Percentiles rank a stretch among this genome's conserved stretches.
phyloP scores from a whole-genome alignment of 2,329 filamentous ascomycete genomes.

The Conoideocrella luteorostrata region DNA sequence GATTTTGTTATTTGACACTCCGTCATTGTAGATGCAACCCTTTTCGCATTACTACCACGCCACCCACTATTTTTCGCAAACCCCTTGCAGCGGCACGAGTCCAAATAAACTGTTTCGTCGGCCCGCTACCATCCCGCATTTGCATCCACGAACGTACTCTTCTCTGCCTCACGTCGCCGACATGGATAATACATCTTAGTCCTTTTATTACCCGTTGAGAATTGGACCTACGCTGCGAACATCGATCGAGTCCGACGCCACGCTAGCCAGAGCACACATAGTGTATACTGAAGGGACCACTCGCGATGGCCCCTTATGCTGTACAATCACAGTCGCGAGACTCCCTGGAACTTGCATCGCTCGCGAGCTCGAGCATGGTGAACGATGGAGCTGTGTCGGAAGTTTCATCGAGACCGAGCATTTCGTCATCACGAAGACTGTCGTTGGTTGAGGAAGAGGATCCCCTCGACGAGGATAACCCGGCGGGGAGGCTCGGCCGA shows the following conservation, averaged over 20 bases:
- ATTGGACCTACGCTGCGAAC: not conserved
- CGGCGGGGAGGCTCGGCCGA: conserved; percentile 44
- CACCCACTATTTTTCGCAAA: not conserved
- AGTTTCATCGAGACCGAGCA: conserved; percentile 72
- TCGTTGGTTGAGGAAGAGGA: conserved; percentile 80
- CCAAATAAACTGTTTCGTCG: not conserved
- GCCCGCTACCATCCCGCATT: not conserved
- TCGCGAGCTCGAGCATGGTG: conserved; percentile 69
- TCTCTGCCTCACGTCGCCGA: conserved; percentile 9
- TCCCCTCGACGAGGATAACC: conserved; percentile 56
- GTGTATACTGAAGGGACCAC: conserved; percentile 9
- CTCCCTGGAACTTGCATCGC: conserved; percentile 91
- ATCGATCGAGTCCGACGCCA: not conserved
- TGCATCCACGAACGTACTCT: not conserved
- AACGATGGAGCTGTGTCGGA: conserved; percentile 52
- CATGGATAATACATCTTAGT: conserved; percentile 21
- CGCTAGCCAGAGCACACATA: not conserved
- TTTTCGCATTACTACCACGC: not conserved
- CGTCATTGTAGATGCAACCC: not conserved
- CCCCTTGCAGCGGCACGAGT: not conserved
- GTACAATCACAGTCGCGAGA: conserved; percentile 59
- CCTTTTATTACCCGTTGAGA: not conserved
- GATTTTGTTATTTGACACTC: not conserved
- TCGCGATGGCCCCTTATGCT: conserved; percentile 33
- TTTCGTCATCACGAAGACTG: conserved; percentile 84